phyloP scores from a whole-genome alignment of 805 yeast species.

The Sugiyamaella floridensis region DNA sequence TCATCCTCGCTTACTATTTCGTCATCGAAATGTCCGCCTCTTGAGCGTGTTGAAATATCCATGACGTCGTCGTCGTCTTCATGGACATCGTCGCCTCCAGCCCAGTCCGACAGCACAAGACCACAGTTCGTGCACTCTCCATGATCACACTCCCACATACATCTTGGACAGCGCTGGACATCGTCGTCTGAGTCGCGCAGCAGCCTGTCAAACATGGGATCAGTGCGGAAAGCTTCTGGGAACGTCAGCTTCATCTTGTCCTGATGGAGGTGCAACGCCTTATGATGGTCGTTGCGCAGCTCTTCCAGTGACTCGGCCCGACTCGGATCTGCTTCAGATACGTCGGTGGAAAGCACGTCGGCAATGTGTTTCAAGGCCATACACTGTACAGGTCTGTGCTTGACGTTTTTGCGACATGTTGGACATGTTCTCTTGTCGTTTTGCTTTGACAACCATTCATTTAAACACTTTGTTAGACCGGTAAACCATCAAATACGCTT shows the following conservation, averaged over 20 bases:
- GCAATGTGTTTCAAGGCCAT: constrained; percentile 8
- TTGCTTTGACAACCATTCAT: constrained; percentile 25
- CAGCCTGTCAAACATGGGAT: constrained; percentile 31
- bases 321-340: constrained; percentile 3
- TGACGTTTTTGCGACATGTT: constrained; percentile 16
- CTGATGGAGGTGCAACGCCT: constrained; percentile 5
- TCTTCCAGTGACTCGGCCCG: constrained; percentile 2
- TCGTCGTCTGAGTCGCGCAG: constrained; percentile 53
- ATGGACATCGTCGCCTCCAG: too few species aligned
- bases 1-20: constrained; percentile 31
- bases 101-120: constrained; percentile 5
- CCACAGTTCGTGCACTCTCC: constrained; percentile 53
- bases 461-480: constrained; percentile 19
- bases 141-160: constrained; percentile 68
- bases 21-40: not conserved
- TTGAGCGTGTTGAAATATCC: too few species aligned
- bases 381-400: constrained; percentile 11
- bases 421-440: constrained; percentile 18
- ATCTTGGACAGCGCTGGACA: constrained; percentile 56
- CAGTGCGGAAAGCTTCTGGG: constrained; percentile 38
- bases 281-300: constrained; percentile 4
- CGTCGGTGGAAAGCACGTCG: constrained; percentile 3
- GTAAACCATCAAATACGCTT: not conserved
- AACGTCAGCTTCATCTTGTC: constrained; percentile 31
- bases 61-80: too few species aligned